Evolutionary conservation across 1,284 basidiomycete genomes (phyloP), one percentile per base, ranked within the genome.

Genomic region (Tilletia walkeri): DNA sequence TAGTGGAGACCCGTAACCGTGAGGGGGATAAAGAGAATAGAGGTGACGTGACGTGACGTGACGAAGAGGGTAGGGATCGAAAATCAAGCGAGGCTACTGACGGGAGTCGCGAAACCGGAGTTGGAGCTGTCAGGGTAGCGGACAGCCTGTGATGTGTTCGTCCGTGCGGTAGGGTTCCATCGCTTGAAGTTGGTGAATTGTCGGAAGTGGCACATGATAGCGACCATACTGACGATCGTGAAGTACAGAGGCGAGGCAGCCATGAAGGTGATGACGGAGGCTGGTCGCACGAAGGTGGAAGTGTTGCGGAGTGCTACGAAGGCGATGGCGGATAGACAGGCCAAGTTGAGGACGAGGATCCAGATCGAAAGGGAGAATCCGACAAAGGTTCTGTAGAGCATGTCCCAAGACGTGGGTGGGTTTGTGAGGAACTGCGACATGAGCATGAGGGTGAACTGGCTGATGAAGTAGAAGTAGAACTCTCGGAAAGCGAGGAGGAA

Each of bases 141-240:
- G 9, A 14, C 41, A 14, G 14, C 14, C 14, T 45, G 41, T n/a
- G 50, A n/a, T 53, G 50, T n/a, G 24, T 53, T 53, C 36, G 67
- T n/a, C 10, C 72, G 34, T 9, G 67, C 49, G n/a, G 70, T 72
- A 14, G 70, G 50, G 49, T 72, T 73, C 72, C 70, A 72, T 30
- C 78, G 78, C 53, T 74, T 72, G 69, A 74, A 80, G 69, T 73
- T 74, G 72, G 74, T 67, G 16, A 80, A 72, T 69, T 80, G 72
- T 9, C 79, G n/a, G 54, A 79, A 79, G 72, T 80, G 79, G 73
- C 75, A 76, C 56, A 77, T 78, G 70, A 80, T 78, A 41, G 73
- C 63, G 69, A 73, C 72, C 59, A 67, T n/a, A 4, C 36, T 59
- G 38, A 67, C 67, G 16, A 54, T 54, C 7, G 67, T 67, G 48